Evolutionary conservation across 176 grass and related monocot species (phyloP), one percentile per base, ranked within the genome.

Genomic region (Carex scoparia): DNA sequence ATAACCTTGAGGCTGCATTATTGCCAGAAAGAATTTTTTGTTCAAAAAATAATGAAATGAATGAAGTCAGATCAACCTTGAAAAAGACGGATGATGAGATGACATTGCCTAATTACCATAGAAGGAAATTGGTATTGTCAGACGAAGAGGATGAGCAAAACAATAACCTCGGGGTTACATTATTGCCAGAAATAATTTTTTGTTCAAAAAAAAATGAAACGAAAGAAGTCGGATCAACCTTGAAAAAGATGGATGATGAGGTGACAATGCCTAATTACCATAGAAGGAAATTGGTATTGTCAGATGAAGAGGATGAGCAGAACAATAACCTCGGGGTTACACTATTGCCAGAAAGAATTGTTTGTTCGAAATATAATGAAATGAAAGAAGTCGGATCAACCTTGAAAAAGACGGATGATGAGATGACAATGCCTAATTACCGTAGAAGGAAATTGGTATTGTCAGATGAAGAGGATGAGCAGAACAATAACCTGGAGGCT

Each of bases 1-100:
- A 33, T 33, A 27, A 57, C 2, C 2, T 15, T 33, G 49, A 57
- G 51, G 1, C 1, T 31, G 31, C 48, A 49, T 49, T 49, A 49
- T 49, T 49, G 48, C 9, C 9, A 10, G 9, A 49, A 10, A 49
- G 48, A 49, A 10, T 49, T 49, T 9, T 10, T 49, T 48, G 46
- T 48, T 49, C 48, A 54, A 35, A 79, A 84, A 81, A 72, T 70
- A 89, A 80, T 61, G 72, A 79, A 46, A 18, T 15, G 46, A 49
- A 28, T 75, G n/a, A 64, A 30, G 31, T 48, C 30, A 0, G 65
- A 13, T 46, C 7, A 4, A 6, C 44, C 19, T 5, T 30, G 13
- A 8, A 28, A 27, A 31, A 51, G 70, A 74, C 19, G 1, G 46
- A 75, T 54, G 71, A 31, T 7, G 46, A 54, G 46, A 54, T 54